A percentile compares a stretch with the other conserved stretches of the same genome.
These are phyloP conservation scores for Kuraishia cidri DNA, from an alignment of 805 yeast genomes.

Conservation along the genomic window DNA sequence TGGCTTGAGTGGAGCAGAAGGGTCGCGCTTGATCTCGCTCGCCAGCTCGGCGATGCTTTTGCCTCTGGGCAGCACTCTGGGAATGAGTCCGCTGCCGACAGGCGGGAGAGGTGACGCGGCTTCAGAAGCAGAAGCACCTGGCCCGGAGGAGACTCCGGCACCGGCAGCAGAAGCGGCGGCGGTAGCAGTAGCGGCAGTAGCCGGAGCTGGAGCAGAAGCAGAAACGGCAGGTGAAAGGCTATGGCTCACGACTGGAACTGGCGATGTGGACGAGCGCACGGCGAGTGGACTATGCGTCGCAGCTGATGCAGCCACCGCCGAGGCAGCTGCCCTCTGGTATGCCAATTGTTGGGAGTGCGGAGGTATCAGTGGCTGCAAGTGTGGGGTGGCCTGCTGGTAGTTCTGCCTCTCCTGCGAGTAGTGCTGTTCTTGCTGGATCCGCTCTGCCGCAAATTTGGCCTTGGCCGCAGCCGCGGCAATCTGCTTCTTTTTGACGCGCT, in stretches of 20 bases:
- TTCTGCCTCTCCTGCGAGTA: constrained; percentile 9
- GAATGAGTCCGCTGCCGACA: background rate
- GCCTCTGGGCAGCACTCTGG: background rate
- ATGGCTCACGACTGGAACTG: too few species aligned
- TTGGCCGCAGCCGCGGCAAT: constrained; percentile 55
- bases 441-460: constrained; percentile 45
- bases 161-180: background rate
- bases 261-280: too few species aligned
- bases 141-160: too few species aligned
- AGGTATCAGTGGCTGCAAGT: constrained; percentile 1
- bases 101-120: too few species aligned
- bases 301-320: too few species aligned
- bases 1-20: background rate
- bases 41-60: constrained; percentile 2
- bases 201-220: too few species aligned
- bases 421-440: constrained; percentile 43
- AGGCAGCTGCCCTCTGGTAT: constrained; percentile 12
- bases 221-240: too few species aligned
- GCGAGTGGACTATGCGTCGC: too few species aligned
- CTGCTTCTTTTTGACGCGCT: constrained; percentile 54
- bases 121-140: too few species aligned
- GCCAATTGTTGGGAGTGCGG: constrained; percentile 19
- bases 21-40: constrained; percentile 1
- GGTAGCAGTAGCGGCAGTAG: too few species aligned
- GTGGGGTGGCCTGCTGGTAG: background rate